Evolutionary conservation across 202 grass and related monocot species (phyloP).

Genomic region (Schoenoplectus triqueter): DNA sequence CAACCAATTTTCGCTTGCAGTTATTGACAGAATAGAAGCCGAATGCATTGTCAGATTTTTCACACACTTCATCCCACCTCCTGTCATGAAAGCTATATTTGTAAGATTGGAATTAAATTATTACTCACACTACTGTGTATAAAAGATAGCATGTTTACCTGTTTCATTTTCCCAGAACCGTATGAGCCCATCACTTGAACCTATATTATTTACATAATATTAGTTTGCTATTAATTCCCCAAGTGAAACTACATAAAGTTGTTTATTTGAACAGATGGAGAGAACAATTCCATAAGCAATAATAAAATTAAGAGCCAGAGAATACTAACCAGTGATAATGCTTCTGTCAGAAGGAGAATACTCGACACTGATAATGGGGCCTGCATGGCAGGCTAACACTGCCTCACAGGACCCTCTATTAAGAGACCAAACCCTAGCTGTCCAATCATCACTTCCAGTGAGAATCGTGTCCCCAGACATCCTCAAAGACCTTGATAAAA

Average conservation of each 20-base stretch:
- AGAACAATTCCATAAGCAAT: slow-evolving; percentile 4
- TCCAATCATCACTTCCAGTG: slow-evolving; percentile 99
- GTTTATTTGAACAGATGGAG: slow-evolving; percentile 9
- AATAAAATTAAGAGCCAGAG: slow-evolving; percentile 9
- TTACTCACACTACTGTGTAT: slow-evolving; percentile 25
- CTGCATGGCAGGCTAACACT: slow-evolving; percentile 96
- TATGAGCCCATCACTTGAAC: slow-evolving; percentile 93
- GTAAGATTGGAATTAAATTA: slow-evolving; percentile 27
- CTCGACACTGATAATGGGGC: slow-evolving; percentile 87
- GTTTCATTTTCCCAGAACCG: slow-evolving; percentile 99
- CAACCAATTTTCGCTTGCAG: slow-evolving; percentile 85
- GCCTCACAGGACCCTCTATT: slow-evolving; percentile 81
- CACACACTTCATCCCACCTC: slow-evolving; percentile 85
- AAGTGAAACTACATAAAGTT: slow-evolving; percentile 29
- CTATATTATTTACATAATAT: slow-evolving; percentile 44
- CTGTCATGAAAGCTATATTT: slow-evolving; percentile 13
- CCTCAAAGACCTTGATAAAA: slow-evolving; percentile 77
- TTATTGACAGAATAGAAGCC: slow-evolving; percentile 84
- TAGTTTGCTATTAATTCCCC: slow-evolving; percentile 34
- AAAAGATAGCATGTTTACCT: slow-evolving; percentile 55
- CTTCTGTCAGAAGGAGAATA: slow-evolving; percentile 96
- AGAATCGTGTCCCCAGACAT: slow-evolving; percentile 89
- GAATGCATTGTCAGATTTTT: slow-evolving; percentile 93
- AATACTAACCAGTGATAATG: slow-evolving; percentile 80
- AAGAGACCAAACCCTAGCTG: slow-evolving; percentile 95